phyloP scores from a whole-genome alignment of 2,329 filamentous ascomycete genomes.

The Coniochaeta ligniaria region DNA sequence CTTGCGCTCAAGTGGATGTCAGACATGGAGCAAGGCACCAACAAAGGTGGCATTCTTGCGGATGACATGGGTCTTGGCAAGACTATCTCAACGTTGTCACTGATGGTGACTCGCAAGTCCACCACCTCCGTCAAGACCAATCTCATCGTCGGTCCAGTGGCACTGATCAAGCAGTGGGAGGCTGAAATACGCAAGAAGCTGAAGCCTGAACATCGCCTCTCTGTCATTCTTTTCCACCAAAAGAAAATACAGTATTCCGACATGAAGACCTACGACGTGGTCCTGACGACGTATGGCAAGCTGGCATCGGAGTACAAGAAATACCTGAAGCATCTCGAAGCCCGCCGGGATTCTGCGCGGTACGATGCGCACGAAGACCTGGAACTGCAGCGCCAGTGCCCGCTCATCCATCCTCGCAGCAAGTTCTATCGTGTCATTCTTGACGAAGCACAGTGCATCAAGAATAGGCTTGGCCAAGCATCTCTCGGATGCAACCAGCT shows the following conservation, averaged over 20 bases:
- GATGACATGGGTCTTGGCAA: constrained; percentile 84
- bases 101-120: constrained; percentile 65
- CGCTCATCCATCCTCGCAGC: constrained; percentile 52
- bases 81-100: constrained; percentile 73
- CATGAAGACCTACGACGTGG: constrained; percentile 62
- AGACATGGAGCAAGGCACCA: constrained; percentile 64
- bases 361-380: constrained; percentile 21
- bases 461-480: constrained; percentile 60
- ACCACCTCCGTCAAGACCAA: constrained; percentile 58
- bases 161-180: constrained; percentile 78
- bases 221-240: constrained; percentile 59
- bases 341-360: constrained; percentile 31
- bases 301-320: constrained; percentile 61
- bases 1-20: constrained; percentile 72
- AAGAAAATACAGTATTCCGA: constrained; percentile 53
- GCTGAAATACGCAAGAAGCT: constrained; percentile 69
- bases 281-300: constrained; percentile 74
- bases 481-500: constrained; percentile 54
- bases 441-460: constrained; percentile 77
- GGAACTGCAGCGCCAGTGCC: constrained; percentile 32
- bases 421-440: constrained; percentile 66
- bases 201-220: constrained; percentile 49
- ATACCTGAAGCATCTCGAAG: constrained; percentile 43
- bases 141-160: constrained; percentile 75
- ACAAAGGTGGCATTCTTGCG: constrained; percentile 70